These are phyloP conservation scores for Gynochthodes officinalis DNA, from an alignment of 257 asterid species.

Conservation along the genomic window DNA sequence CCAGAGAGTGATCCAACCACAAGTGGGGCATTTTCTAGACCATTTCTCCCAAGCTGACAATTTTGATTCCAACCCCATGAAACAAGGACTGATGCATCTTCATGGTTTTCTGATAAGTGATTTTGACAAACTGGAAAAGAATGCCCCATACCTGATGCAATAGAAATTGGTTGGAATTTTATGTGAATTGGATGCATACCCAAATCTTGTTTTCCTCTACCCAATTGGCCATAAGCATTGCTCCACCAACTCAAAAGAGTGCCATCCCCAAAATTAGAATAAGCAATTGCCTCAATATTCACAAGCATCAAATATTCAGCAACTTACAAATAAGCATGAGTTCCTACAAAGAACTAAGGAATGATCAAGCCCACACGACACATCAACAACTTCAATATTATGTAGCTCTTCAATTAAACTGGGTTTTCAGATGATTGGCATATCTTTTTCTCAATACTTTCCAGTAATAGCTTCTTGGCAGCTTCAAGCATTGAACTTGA, in stretches of 20 bases:
- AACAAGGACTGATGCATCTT: constrained; percentile 34
- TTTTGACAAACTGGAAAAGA: constrained; percentile 66
- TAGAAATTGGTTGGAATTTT: constrained; percentile 36
- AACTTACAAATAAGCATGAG: constrained; percentile 21
- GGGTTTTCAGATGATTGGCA: constrained; percentile 92
- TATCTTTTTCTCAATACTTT: constrained; percentile 76
- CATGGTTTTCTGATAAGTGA: constrained; percentile 22
- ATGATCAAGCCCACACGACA: constrained; percentile 90
- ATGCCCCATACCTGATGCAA: constrained; percentile 89
- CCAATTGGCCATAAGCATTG: constrained; percentile 80
- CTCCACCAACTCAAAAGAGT: constrained; percentile 82
- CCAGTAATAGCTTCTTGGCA: constrained; percentile 58
- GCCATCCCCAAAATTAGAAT: constrained; percentile 56
- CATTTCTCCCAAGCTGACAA: constrained; percentile 80
- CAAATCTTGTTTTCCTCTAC: constrained; percentile 51
- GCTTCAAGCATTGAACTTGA: constrained; percentile 41
- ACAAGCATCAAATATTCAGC: constrained; percentile 4
- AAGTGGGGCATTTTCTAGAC: constrained; percentile 45
- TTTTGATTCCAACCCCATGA: constrained; percentile 96
- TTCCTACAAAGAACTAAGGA: constrained; percentile 70
- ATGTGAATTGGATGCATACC: constrained; percentile 61
- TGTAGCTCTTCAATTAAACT: constrained; percentile 57
- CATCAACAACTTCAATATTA: constrained; percentile 52
- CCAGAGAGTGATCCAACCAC: constrained; percentile 45
- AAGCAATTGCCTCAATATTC: constrained; percentile 9